Conservation (phyloP, 1,284 basidiomycete species). For the Crucibulum parvulum region DNA sequence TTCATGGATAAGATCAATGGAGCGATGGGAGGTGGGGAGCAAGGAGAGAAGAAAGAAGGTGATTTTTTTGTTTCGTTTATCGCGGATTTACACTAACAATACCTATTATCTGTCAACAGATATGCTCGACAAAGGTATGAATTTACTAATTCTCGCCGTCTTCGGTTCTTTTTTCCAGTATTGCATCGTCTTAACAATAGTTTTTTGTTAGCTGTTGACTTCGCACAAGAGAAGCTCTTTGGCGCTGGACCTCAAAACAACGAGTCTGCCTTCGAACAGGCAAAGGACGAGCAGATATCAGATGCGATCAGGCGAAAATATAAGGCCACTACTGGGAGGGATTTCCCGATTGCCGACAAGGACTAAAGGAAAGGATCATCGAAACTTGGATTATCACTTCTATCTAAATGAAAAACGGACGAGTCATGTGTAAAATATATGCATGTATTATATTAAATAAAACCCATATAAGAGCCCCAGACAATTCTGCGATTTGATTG, state of each 20-base stretch:
- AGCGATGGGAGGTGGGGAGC: constrained; percentile 17
- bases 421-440: too few species aligned
- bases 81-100: not conserved
- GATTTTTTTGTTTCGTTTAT: not conserved
- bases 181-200: not conserved
- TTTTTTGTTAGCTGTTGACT: constrained; percentile 21
- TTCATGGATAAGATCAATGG: constrained; percentile 18
- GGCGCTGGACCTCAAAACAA: constrained; percentile 33
- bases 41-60: constrained; percentile 25
- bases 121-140: not conserved
- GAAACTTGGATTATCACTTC: too few species aligned
- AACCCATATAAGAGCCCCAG: too few species aligned
- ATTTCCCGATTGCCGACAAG: constrained; percentile 36
- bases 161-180: not conserved
- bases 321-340: constrained; percentile 33
- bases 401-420: too few species aligned
- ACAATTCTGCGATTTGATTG: too few species aligned
- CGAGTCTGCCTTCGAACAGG: constrained; percentile 40
- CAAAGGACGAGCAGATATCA: constrained; percentile 42
- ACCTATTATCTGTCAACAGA: not conserved
- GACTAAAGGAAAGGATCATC: too few species aligned
- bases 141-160: not conserved
- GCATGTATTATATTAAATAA: too few species aligned
- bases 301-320: constrained; percentile 34
- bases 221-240: constrained; percentile 34